Percentiles rank a stretch among this genome's conserved stretches.
These are phyloP conservation scores for Didymella pomorum DNA, from an alignment of 2,329 filamentous ascomycete species.

Conservation along the genomic window DNA sequence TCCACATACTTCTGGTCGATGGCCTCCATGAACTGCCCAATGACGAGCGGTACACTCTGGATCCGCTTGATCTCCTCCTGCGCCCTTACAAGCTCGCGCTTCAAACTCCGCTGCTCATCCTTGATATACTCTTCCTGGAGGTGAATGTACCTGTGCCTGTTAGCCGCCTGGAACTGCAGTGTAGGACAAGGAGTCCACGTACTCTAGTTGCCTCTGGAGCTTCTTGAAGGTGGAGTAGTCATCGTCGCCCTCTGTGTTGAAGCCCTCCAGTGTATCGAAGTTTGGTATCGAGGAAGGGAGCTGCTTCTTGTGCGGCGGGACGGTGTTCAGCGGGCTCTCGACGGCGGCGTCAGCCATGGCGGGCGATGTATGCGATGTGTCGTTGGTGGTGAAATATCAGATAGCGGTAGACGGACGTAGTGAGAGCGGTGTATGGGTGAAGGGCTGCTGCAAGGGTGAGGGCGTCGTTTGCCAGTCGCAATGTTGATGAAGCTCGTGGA, in stretches of 20 bases:
- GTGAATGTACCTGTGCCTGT: conserved; percentile 77
- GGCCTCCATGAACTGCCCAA: conserved; percentile 99
- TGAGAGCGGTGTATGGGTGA: not conserved
- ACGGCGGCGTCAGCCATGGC: conserved; percentile 86
- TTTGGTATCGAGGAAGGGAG: conserved; percentile 82
- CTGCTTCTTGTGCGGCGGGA: conserved; percentile 82
- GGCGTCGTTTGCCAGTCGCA: conserved; percentile 28
- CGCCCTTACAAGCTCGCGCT: conserved; percentile 94
- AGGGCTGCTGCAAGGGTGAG: conserved; percentile 11
- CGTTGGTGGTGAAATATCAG: not conserved
- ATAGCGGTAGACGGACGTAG: not conserved
- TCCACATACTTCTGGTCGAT: conserved; percentile 92
- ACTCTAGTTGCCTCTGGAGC: conserved; percentile 95
- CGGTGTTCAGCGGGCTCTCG: conserved; percentile 78
- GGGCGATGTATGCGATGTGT: conserved; percentile 4
- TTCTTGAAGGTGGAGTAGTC: conserved; percentile 97
- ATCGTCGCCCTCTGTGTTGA: conserved; percentile 81
- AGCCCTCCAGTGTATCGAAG: conserved; percentile 87
- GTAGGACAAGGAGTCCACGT: conserved; percentile 47
- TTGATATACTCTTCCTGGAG: conserved; percentile 99
- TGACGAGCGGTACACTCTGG: conserved; percentile 96
- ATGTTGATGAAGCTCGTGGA: conserved; percentile 40
- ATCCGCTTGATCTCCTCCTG: conserved; percentile 99
- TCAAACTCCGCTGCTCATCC: conserved; percentile 98
- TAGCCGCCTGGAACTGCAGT: conserved; percentile 33